Conservation (phyloP, 768 basidiomycete genomes). For the Hebeloma cylindrosporum region DNA sequence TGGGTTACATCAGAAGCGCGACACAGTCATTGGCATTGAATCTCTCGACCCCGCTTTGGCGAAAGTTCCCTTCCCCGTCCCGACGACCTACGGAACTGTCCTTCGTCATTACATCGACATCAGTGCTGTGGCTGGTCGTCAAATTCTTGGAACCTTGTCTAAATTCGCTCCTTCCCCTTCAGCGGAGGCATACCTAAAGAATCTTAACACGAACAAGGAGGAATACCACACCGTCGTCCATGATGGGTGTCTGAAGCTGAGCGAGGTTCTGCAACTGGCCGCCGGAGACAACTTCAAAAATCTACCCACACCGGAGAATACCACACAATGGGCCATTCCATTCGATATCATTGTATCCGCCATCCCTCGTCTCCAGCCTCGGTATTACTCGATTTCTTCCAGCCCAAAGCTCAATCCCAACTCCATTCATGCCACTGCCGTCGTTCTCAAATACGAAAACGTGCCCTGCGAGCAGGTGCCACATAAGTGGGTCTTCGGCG, state of each 20-base stretch:
- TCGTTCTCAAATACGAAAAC: constrained; percentile 92
- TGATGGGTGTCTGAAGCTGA: constrained; percentile 85
- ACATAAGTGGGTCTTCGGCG: constrained; percentile 77
- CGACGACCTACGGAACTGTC: constrained; percentile 91
- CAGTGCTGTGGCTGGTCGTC: constrained; percentile 91
- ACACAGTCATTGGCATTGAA: constrained; percentile 86
- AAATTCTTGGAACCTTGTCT: constrained; percentile 83
- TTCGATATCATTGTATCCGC: constrained; percentile 96
- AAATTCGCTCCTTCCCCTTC: constrained; percentile 85
- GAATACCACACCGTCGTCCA: constrained; percentile 76
- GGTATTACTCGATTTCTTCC: constrained; percentile 98
- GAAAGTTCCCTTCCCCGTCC: constrained; percentile 98
- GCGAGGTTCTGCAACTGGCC: constrained; percentile 89
- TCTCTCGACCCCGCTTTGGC: constrained; percentile 98
- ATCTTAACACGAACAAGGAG: constrained; percentile 85
- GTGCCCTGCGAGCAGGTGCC: constrained; percentile 49
- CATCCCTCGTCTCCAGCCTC: constrained; percentile 91
- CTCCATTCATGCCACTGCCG: constrained; percentile 90
- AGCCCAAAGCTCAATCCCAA: constrained; percentile 91
- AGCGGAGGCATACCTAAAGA: constrained; percentile 71
- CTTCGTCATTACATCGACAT: constrained; percentile 98
- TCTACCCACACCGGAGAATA: constrained; percentile 66
- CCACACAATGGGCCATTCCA: constrained; percentile 86
- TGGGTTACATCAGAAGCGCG: constrained; percentile 78
- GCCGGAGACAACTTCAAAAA: constrained; percentile 71